phyloP scores from a whole-genome alignment of 257 asterid genomes.

The Schizonepeta tenuifolia region DNA sequence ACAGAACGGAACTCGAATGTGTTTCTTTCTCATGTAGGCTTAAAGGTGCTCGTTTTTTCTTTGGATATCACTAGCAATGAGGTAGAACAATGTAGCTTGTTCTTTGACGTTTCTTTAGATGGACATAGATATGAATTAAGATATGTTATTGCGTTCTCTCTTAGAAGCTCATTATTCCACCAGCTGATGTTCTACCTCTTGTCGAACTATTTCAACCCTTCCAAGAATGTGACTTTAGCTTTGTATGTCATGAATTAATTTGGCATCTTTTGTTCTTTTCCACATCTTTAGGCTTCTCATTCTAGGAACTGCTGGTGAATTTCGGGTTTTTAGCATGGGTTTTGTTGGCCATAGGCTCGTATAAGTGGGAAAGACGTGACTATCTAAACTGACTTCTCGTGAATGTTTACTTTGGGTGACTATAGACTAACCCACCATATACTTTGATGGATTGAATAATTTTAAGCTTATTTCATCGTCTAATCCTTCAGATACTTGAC shows the following conservation, averaged over 20 bases:
- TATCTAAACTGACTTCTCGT: not conserved
- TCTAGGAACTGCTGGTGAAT: not conserved
- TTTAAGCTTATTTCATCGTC: not conserved
- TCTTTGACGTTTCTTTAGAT: not conserved
- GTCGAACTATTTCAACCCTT: not conserved
- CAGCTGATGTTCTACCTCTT: conserved; percentile 10
- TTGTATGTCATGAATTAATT: not conserved
- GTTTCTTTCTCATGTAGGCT: conserved; percentile 13
- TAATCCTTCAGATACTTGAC: not conserved
- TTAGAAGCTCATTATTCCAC: not conserved
- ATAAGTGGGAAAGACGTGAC: not conserved
- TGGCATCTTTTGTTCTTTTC: not conserved
- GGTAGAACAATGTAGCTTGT: not conserved
- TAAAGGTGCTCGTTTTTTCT: not conserved
- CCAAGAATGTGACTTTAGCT: not conserved
- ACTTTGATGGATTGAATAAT: not conserved
- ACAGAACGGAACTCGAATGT: not conserved
- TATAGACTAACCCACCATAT: not conserved
- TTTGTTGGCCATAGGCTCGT: not conserved
- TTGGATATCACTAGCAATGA: not conserved
- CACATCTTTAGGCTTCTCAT: not conserved
- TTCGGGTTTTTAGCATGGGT: not conserved
- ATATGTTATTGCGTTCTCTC: not conserved
- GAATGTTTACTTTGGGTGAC: not conserved
- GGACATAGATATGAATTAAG: not conserved